Conservation (phyloP, 495 filamentous ascomycete species). For the Hypomontagnella monticulosa region DNA sequence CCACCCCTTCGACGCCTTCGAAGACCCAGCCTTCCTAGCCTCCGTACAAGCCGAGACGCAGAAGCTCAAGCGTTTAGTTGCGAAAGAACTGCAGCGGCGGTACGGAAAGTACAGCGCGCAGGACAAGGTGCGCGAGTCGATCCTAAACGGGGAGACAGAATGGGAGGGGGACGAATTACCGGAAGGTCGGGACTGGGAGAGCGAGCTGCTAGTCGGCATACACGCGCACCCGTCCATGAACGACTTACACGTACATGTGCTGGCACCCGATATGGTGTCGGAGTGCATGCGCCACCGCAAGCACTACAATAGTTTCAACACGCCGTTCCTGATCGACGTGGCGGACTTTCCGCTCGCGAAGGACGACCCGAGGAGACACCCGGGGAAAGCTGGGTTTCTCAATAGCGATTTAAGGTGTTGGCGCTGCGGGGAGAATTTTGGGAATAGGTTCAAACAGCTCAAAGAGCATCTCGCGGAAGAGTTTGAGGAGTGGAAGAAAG, state of each 20-base stretch:
- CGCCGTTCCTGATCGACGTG: conserved; percentile 84
- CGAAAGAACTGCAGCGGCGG: conserved; percentile 76
- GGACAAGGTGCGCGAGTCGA: conserved; percentile 65
- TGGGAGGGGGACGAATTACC: conserved; percentile 63
- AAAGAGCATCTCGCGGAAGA: conserved; percentile 85
- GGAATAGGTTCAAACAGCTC: conserved; percentile 73
- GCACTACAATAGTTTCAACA: conserved; percentile 93
- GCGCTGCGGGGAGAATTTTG: conserved; percentile 82
- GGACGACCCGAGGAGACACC: conserved; percentile 68
- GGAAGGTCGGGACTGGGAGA: conserved; percentile 77
- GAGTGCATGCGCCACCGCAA: conserved; percentile 78
- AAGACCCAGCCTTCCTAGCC: conserved; percentile 75
- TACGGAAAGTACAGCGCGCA: conserved; percentile 70
- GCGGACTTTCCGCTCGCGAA: conserved; percentile 78
- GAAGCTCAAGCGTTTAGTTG: conserved; percentile 71
- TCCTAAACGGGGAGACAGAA: conserved; percentile 66
- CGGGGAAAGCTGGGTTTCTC: conserved; percentile 65
- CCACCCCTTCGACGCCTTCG: conserved; percentile 83
- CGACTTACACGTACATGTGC: conserved; percentile 89
- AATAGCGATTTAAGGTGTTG: conserved; percentile 77
- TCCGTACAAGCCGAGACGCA: conserved; percentile 67
- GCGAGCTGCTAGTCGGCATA: conserved; percentile 79
- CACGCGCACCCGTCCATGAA: conserved; percentile 93
- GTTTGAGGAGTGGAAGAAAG: conserved; percentile 81
- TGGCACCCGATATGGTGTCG: conserved; percentile 77